Base-by-base conservation (phyloP, 2,329 filamentous ascomycete genomes). In the Microdochium bolleyi region DNA sequence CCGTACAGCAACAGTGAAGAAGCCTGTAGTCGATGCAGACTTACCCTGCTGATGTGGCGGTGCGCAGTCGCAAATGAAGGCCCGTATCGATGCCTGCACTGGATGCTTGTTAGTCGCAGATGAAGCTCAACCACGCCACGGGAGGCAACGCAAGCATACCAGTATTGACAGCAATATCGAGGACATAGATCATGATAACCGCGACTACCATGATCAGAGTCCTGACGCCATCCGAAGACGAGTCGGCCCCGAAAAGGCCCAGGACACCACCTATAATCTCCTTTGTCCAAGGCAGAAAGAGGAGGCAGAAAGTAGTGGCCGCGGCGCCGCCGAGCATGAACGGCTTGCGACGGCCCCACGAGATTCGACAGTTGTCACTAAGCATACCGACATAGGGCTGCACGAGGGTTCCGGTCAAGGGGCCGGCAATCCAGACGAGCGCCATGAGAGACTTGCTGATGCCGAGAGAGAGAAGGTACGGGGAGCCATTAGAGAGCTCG, bases 121-220 rank as follows among this genome's bases (percentile, higher is more conserved):
- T 14, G n/a, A 14, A 8, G n/a, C n/a, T 16, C 14, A 14, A 16
- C 11, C 11, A 14, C 3, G 34, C 50, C 25, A 22, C 3, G n/a
- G 24, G 10, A 49, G 50, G 46, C 16, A 30, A 22, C 19, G 32
- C 13, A 51, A 55, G 69, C 76, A 61, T 72, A 88, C 85, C 86
- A 53, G 92, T 94, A 70, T 97, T 97, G 73, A 97, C 94, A 62
- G 92, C 84, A 68, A 97, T 94, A 67, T 97, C 92, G 50, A 97
- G 79, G 50, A 94, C 77, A 69, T 95, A 97, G 61, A 97, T 88
- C 72, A 91, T 87, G 27, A 91, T 65, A 5, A 96, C 90, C 8
- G 92, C 92, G 53, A 89, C 78, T 30, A 89, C 73, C 58, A 96
- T 92, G 49, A 88, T 81, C 44, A 76, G 73, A 3, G 76, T 77